Conservation (phyloP, 2,329 filamentous ascomycete genomes). For the Alternaria brassicicola region DNA sequence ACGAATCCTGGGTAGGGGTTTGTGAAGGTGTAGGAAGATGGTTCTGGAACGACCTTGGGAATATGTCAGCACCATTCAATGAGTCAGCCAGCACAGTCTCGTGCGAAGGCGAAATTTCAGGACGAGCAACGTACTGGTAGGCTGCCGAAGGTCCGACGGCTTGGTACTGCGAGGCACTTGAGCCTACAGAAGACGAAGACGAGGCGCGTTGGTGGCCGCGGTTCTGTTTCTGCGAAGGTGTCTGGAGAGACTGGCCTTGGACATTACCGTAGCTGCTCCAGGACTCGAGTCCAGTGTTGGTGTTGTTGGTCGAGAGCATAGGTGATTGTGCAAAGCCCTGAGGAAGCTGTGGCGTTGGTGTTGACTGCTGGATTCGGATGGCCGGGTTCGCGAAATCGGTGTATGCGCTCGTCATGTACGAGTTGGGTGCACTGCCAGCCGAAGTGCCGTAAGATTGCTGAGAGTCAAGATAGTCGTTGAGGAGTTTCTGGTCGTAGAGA, state of each 20-base stretch:
- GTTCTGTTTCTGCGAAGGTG: conserved; percentile 36
- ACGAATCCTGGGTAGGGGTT: conserved; percentile 60
- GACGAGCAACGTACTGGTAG: conserved; percentile 54
- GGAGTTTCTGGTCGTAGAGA: conserved; percentile 42
- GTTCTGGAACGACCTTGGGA: conserved; percentile 54
- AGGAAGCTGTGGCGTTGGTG: conserved; percentile 44
- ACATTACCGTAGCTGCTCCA: conserved; percentile 45
- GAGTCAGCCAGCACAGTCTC: conserved; percentile 44
- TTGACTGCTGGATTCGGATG: conserved; percentile 51
- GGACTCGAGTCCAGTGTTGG: conserved; percentile 32
- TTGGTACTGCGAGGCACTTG: conserved; percentile 45
- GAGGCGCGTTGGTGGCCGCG: conserved; percentile 48
- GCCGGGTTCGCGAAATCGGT: conserved; percentile 45
- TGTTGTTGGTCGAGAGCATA: conserved; percentile 40
- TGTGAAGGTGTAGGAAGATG: conserved; percentile 62
- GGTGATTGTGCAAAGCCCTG: conserved; percentile 37
- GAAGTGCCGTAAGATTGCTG: conserved; percentile 37
- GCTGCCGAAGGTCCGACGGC: conserved; percentile 31
- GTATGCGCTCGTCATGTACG: conserved; percentile 45
- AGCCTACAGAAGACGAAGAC: conserved; percentile 49
- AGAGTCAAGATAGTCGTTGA: conserved; percentile 48
- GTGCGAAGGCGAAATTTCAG: conserved; percentile 53
- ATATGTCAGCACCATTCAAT: conserved; percentile 43
- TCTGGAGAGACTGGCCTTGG: conserved; percentile 43
- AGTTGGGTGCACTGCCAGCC: conserved; percentile 24